Base-by-base conservation (phyloP, 2,329 filamentous ascomycete species). In the Neofusicoccum parvum region DNA sequence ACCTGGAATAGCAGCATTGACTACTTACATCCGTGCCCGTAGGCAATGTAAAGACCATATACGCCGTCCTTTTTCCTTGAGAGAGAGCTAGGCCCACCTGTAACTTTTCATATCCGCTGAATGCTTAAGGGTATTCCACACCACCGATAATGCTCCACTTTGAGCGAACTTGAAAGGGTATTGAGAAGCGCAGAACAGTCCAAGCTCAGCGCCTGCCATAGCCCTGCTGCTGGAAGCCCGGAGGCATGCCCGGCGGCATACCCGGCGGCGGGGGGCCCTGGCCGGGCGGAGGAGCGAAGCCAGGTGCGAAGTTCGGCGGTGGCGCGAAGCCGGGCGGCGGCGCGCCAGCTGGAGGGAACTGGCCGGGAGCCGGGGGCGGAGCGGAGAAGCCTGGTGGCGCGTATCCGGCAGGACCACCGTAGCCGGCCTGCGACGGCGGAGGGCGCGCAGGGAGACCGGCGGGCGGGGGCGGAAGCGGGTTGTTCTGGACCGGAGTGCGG, bases 391-490 rank as follows among this genome's bases (percentile, higher is more conserved):
- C 78, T 48, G 80, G 78, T 3, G 82, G 82, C 54, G 81, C 77
- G 71, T 84, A 84, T 62, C 81, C 80, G 64, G 85, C 83, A 14
- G 86, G 88, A 10, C 89, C 90, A 48, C 89, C 89, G 73, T 90
- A 91, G 1, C 88, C 88, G 58, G 81, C 87, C 71, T 89, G 87
- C 15, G 84, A 87, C 17, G 88, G 88, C 3, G 90, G 90, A n/a
- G 90, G 90, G 45, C 90, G 82, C 65, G 89, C 88, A 45, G 90
- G 90, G 32, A 89, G 75, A 34, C 84, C 85, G 7, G 84, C 80
- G 14, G 86, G 84, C 39, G 88, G 86, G 54, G 87, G 86, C 14
- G 86, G 83, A 14, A 89, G 83, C 36, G 87, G 82, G 64, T 81
- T 77, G 73, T 46, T 65, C 41, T 27, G 54, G 65, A 64, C 67